Evolutionary conservation across 2,329 filamentous ascomycete species (phyloP).

Genomic region (Xylaria polymorpha): DNA sequence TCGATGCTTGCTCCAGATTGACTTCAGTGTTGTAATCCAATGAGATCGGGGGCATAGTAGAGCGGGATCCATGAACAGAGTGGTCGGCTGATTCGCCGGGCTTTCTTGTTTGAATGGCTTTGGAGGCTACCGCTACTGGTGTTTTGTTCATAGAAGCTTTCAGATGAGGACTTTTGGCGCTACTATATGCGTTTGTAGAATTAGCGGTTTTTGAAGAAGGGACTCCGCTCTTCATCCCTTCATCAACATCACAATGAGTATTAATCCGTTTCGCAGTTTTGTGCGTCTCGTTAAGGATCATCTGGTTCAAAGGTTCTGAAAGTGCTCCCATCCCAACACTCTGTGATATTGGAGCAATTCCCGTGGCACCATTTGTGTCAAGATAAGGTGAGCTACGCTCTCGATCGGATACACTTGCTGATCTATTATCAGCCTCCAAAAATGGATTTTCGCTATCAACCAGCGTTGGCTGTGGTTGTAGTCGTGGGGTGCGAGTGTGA

Average conservation of each 20-base stretch:
- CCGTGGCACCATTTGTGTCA: neutral
- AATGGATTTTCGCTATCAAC: neutral
- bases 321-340: neutral
- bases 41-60: neutral
- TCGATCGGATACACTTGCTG: neutral
- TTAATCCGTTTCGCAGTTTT: neutral
- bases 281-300: neutral
- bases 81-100: neutral
- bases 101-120: neutral
- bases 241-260: neutral
- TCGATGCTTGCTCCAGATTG: neutral
- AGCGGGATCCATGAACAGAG: neutral
- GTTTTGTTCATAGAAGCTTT: neutral
- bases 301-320: neutral
- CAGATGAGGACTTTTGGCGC: neutral
- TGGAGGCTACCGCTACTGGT: neutral
- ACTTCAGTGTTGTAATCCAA: neutral
- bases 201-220: neutral
- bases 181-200: neutral
- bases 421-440: neutral
- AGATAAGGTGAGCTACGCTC: neutral
- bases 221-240: neutral
- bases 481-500: conserved; percentile 13
- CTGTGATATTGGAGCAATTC: neutral
- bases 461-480: neutral